Percentiles rank a stretch among this genome's conserved stretches.
Evolutionary conservation across 2,329 filamentous ascomycete species (phyloP).

Genomic region (Periconia sp.): DNA sequence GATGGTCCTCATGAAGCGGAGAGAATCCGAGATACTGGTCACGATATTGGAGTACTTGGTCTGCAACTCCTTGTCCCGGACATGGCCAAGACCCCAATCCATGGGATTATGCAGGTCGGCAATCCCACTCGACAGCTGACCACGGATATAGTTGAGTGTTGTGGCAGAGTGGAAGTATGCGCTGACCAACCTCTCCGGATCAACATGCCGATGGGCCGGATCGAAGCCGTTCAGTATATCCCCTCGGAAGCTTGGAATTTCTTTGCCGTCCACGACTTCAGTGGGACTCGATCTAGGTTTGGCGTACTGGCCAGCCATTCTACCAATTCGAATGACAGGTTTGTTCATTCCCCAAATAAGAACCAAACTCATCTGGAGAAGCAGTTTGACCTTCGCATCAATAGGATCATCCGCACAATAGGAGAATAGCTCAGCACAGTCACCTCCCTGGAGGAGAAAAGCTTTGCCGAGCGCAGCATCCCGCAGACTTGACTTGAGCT

Average conservation of each 20-base stretch:
- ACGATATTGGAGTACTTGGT: conserved; percentile 87
- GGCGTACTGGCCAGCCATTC: conserved; percentile 97
- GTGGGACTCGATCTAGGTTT: conserved; percentile 91
- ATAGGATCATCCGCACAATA: conserved; percentile 92
- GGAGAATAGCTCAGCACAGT: conserved; percentile 96
- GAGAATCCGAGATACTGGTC: conserved; percentile 82
- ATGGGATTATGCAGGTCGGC: conserved; percentile 92
- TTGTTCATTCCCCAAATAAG: conserved; percentile 86
- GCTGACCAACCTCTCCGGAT: conserved; percentile 82
- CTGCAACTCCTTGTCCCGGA: conserved; percentile 81
- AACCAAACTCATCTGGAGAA: conserved; percentile 96
- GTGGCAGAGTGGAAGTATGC: conserved; percentile 96
- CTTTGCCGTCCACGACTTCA: conserved; percentile 78
- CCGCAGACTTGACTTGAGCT: conserved; percentile 76
- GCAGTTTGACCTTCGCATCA: conserved; percentile 94
- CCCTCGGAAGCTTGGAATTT: conserved; percentile 89
- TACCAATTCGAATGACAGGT: conserved; percentile 89
- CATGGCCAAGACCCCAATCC: conserved; percentile 93
- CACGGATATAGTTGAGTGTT: conserved; percentile 91
- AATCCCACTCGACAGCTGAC: conserved; percentile 82
- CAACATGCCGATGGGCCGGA: conserved; percentile 75
- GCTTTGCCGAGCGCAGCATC: conserved; percentile 90
- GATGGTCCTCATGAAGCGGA: conserved; percentile 93
- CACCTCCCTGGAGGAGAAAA: conserved; percentile 93
- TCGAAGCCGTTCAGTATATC: conserved; percentile 94